phyloP scores from a whole-genome alignment of 1,139 yeast genomes.

The Candida albicans region DNA sequence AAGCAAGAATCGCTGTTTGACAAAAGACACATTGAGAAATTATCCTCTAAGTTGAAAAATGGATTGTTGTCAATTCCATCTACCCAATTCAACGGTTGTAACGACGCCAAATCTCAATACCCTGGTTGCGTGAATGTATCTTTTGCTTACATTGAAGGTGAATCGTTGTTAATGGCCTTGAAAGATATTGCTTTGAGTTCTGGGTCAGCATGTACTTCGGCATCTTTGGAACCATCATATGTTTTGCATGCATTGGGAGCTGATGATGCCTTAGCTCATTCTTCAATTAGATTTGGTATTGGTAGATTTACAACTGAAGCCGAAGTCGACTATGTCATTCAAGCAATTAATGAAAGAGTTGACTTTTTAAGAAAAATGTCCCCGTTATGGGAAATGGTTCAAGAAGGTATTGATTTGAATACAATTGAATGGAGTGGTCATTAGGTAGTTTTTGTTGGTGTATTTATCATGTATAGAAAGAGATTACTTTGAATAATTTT shows the following conservation, averaged over 20 bases:
- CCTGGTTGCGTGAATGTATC: constrained; percentile 96
- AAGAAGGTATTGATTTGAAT: constrained; percentile 93
- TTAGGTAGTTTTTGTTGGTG: constrained; percentile 12
- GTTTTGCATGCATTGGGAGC: constrained; percentile 97
- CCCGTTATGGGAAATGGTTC: constrained; percentile 99
- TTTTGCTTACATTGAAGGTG: constrained; percentile 97
- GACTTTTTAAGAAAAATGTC: constrained; percentile 88
- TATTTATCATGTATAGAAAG: constrained; percentile 3
- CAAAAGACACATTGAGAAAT: constrained; percentile 60
- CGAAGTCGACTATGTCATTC: constrained; percentile 89
- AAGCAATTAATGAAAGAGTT: constrained; percentile 87
- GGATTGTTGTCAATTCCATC: constrained; percentile 83
- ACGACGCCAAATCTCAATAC: constrained; percentile 55
- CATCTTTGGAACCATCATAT: constrained; percentile 95
- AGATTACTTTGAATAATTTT: neutral
- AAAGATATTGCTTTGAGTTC: constrained; percentile 95
- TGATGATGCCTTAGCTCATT: constrained; percentile 97
- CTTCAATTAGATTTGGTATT: constrained; percentile 93
- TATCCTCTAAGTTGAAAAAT: constrained; percentile 70
- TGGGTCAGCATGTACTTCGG: constrained; percentile 99
- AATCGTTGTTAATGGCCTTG: constrained; percentile 93
- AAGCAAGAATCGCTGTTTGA: constrained; percentile 72
- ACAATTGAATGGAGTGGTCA: constrained; percentile 98
- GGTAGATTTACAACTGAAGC: constrained; percentile 97
- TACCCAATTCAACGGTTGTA: constrained; percentile 86